These are phyloP conservation scores for Mortierella polycephala DNA, from an alignment of 371 early-diverging fungal genomes.

Conservation along the genomic window DNA sequence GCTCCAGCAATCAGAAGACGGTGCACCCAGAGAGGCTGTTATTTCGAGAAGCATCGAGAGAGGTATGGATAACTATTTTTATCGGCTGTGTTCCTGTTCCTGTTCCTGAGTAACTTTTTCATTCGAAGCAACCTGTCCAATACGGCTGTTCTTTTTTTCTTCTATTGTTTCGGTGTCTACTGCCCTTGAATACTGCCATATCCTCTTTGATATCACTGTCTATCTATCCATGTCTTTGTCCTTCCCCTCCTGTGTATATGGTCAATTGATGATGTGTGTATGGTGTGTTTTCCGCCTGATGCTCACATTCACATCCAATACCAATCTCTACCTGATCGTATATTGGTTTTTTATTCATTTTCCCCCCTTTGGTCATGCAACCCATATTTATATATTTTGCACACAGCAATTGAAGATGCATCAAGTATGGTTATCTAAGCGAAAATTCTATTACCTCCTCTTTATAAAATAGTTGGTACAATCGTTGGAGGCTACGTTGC, in stretches of 20 bases:
- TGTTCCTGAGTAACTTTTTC: background rate
- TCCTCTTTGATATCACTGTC: too few relatives aligned
- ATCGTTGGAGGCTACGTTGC: slow-evolving; percentile 40
- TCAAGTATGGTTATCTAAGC: background rate
- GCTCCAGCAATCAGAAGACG: slow-evolving; percentile 26
- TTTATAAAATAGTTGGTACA: slow-evolving; percentile 24
- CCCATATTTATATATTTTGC: background rate
- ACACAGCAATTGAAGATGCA: background rate
- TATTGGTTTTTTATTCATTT: too few relatives aligned
- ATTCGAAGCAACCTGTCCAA: background rate
- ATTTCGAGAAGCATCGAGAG: slow-evolving; percentile 38
- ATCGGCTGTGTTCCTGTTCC: slow-evolving; percentile 2
- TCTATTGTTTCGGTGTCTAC: background rate
- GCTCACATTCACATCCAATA: too few relatives aligned
- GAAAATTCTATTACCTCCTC: background rate
- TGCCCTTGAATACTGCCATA: background rate
- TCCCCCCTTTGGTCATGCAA: background rate
- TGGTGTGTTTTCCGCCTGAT: too few relatives aligned
- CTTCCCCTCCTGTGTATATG: too few relatives aligned
- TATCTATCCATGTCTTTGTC: too few relatives aligned
- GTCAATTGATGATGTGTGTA: too few relatives aligned
- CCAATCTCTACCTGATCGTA: too few relatives aligned
- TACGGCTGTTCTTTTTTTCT: background rate
- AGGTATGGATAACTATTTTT: slow-evolving; percentile 16
- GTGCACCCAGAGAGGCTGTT: slow-evolving; percentile 50